phyloP scores from a whole-genome alignment of 208 protist genomes.

The Wallacemonas rigidus region DNA sequence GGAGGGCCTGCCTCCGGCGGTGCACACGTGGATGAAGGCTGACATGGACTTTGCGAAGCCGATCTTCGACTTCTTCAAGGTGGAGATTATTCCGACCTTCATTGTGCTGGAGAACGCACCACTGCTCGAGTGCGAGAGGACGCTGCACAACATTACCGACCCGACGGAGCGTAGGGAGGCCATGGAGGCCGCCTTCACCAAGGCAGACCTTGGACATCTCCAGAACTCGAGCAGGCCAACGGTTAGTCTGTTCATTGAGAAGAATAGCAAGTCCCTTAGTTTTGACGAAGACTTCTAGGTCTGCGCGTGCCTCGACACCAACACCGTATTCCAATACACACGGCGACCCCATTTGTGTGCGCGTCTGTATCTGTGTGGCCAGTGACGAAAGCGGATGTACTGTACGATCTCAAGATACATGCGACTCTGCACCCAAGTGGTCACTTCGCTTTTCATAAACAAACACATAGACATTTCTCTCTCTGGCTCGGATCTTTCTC shows the following conservation, averaged over 20 bases:
- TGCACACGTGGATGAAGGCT: conserved; percentile 63
- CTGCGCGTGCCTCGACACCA: neutral
- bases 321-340: too few relatives aligned
- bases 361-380: conserved; percentile 12
- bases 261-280: conserved; percentile 48
- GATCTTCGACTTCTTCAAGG: conserved; percentile 69
- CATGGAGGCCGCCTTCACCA: conserved; percentile 35
- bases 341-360: neutral
- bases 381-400: too few relatives aligned
- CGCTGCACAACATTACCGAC: neutral
- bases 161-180: conserved; percentile 11
- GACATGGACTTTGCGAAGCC: conserved; percentile 82
- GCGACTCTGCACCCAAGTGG: too few relatives aligned
- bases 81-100: conserved; percentile 83
- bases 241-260: conserved; percentile 71
- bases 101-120: conserved; percentile 72
- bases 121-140: conserved; percentile 29
- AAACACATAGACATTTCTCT: too few relatives aligned
- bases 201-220: conserved; percentile 58
- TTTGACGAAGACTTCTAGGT: conserved; percentile 85
- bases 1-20: conserved; percentile 40
- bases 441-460: too few relatives aligned
- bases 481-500: neutral
- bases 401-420: too few relatives aligned
- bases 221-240: conserved; percentile 70